phyloP scores from a whole-genome alignment of 208 protist genomes.

The Leishmania martiniquensis region DNA sequence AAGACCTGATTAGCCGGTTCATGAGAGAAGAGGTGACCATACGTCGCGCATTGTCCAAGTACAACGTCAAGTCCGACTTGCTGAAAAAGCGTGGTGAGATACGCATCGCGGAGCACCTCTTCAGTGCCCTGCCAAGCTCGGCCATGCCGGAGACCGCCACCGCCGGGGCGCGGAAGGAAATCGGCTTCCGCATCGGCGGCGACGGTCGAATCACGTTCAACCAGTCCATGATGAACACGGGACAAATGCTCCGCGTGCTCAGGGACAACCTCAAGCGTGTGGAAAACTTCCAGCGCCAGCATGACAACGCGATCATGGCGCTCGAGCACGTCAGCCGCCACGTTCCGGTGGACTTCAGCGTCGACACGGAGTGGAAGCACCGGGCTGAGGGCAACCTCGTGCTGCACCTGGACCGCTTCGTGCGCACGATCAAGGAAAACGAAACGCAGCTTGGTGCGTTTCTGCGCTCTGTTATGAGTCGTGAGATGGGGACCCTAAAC shows the following conservation, averaged over 20 bases:
- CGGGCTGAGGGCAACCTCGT: conserved; percentile 70
- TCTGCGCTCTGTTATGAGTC: conserved; percentile 40
- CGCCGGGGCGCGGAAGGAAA: conserved; percentile 46
- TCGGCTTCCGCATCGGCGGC: conserved; percentile 72
- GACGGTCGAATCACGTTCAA: conserved; percentile 75
- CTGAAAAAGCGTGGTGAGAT: conserved; percentile 75
- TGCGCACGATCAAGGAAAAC: conserved; percentile 65
- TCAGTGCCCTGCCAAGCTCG: conserved; percentile 39
- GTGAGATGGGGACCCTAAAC: background rate
- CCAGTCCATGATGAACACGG: conserved; percentile 65
- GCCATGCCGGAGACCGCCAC: conserved; percentile 6
- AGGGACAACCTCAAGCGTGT: conserved; percentile 75
- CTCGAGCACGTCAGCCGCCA: conserved; percentile 77
- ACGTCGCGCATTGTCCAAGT: conserved; percentile 67
- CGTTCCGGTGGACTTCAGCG: conserved; percentile 82
- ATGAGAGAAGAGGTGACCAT: conserved; percentile 76
- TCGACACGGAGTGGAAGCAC: conserved; percentile 82
- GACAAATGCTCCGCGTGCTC: conserved; percentile 78
- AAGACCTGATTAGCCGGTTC: conserved; percentile 59
- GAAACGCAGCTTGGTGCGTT: conserved; percentile 59
- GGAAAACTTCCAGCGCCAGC: conserved; percentile 54
- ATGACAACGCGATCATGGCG: conserved; percentile 57
- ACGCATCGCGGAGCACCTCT: conserved; percentile 49
- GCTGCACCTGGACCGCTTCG: conserved; percentile 59
- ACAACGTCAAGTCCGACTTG: conserved; percentile 75